phyloP scores from a whole-genome alignment of 768 basidiomycete species.

The Calocera cornea region DNA sequence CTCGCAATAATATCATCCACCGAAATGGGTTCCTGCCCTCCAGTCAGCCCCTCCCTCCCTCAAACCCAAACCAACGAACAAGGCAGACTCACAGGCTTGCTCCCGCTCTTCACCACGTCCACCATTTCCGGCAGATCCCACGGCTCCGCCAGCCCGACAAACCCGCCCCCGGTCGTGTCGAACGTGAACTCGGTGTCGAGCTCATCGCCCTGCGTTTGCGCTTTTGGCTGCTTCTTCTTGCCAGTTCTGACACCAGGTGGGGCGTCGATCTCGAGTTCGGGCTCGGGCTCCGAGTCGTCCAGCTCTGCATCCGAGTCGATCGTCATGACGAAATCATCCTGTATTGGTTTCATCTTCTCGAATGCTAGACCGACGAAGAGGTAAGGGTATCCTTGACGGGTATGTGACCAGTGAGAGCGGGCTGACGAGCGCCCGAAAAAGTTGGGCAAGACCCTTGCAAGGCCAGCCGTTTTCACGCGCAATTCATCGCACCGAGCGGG shows the following conservation, averaged over 20 bases:
- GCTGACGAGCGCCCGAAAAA: too few relatives aligned
- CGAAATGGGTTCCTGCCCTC: constrained; percentile 54
- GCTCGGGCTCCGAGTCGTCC: constrained; percentile 21
- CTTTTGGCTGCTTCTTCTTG: constrained; percentile 20
- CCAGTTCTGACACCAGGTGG: constrained; percentile 10
- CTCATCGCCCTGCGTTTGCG: constrained; percentile 44
- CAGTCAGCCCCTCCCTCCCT: not conserved
- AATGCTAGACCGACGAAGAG: not conserved
- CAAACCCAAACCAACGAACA: constrained; percentile 11
- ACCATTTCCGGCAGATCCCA: constrained; percentile 21
- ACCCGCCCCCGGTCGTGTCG: constrained; percentile 60
- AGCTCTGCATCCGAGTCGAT: constrained; percentile 64
- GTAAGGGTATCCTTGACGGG: not conserved
- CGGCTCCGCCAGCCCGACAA: constrained; percentile 37
- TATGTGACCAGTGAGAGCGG: too few relatives aligned
- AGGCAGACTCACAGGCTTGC: constrained; percentile 41
- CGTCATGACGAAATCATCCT: constrained; percentile 67
- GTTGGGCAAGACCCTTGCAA: too few relatives aligned
- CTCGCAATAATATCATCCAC: constrained; percentile 87
- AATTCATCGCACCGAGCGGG: too few relatives aligned
- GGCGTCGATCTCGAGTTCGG: constrained; percentile 10
- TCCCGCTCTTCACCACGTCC: constrained; percentile 45
- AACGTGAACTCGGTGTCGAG: constrained; percentile 77
- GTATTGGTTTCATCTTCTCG: not conserved
- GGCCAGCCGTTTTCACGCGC: too few relatives aligned